Evolutionary conservation across 148 eudicot genomes (phyloP).

Genomic region (Silene uniflora): DNA sequence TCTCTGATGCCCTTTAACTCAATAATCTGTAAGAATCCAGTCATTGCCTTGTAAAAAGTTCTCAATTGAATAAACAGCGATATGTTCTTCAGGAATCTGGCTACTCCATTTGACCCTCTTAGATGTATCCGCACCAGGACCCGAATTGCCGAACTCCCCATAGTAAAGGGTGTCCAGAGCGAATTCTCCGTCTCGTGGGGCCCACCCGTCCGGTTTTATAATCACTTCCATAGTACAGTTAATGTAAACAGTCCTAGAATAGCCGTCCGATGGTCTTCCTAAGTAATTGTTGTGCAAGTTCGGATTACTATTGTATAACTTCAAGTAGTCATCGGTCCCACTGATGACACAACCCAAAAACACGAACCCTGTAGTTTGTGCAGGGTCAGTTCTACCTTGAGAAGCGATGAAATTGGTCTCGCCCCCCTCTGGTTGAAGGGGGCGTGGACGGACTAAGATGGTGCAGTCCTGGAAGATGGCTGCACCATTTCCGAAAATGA

Average conservation of each 20-base stretch:
- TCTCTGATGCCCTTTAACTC: not conserved
- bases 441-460: constrained; percentile 31
- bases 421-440: constrained; percentile 25
- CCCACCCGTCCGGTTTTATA: constrained; percentile 45
- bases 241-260: constrained; percentile 46
- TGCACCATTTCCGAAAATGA: constrained; percentile 39
- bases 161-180: constrained; percentile 49
- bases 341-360: constrained; percentile 29
- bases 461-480: constrained; percentile 38
- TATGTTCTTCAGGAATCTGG: constrained; percentile 30
- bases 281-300: constrained; percentile 35
- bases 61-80: constrained; percentile 20
- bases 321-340: constrained; percentile 33
- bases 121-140: constrained; percentile 26
- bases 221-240: constrained; percentile 38
- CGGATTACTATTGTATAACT: constrained; percentile 22
- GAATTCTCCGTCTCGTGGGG: constrained; percentile 43
- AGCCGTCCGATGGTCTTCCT: constrained; percentile 51
- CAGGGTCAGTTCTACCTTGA: constrained; percentile 33
- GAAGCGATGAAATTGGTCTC: constrained; percentile 29
- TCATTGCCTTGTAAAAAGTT: constrained; percentile 35
- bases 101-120: constrained; percentile 33
- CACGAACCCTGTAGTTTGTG: constrained; percentile 30
- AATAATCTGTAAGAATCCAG: constrained; percentile 28
- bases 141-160: constrained; percentile 37